Evolutionary conservation across 1,284 basidiomycete species (phyloP).

Genomic region (Athelia sp.): DNA sequence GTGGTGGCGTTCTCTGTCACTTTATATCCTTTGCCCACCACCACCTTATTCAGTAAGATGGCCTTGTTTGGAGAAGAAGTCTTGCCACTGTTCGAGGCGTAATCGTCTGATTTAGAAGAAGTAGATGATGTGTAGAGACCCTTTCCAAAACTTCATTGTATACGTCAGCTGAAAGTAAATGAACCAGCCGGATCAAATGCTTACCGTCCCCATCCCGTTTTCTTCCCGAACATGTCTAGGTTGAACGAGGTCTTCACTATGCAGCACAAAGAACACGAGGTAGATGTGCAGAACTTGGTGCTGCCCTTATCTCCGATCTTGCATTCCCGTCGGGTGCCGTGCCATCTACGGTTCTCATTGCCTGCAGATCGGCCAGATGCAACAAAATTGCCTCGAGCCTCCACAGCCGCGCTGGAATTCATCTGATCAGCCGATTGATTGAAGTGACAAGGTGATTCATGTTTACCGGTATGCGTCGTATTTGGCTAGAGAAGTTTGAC

Average conservation of each 20-base stretch:
- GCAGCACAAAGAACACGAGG: conserved; percentile 51
- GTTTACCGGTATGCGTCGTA: conserved; percentile 55
- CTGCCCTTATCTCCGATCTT: conserved; percentile 56
- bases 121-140: conserved; percentile 58
- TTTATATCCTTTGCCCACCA: conserved; percentile 64
- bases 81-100: conserved; percentile 51
- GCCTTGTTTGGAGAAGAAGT: conserved; percentile 48
- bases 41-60: conserved; percentile 61
- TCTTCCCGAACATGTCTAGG: conserved; percentile 52
- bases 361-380: conserved; percentile 45
- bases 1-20: conserved; percentile 48
- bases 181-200: conserved; percentile 7
- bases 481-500: conserved; percentile 38
- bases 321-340: conserved; percentile 42
- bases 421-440: conserved; percentile 1
- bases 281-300: conserved; percentile 43
- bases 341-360: conserved; percentile 48
- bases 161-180: conserved; percentile 1
- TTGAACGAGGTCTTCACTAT: conserved; percentile 60
- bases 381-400: conserved; percentile 50
- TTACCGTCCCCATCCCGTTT: conserved; percentile 62
- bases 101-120: conserved; percentile 65
- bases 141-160: conserved; percentile 44
- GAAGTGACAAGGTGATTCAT: neutral
- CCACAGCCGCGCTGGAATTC: conserved; percentile 39